Base-by-base conservation (phyloP, 306 rosid genomes). In the Datisca glomerata region DNA sequence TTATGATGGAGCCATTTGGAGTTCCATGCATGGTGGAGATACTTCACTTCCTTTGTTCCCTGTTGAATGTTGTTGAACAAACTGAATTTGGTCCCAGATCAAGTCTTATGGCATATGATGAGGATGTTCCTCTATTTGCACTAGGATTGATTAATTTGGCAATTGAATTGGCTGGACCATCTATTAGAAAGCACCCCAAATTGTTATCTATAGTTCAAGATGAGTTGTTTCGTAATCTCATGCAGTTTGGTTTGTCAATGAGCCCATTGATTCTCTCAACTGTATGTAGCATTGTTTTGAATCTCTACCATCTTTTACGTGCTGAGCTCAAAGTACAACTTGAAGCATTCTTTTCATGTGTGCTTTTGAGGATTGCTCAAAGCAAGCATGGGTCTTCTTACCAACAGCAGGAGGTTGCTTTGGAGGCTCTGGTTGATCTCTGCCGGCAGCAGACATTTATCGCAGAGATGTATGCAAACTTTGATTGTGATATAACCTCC, bases 11-110 rank as follows among this genome's bases (percentile, higher is more conserved):
- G 61, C 95, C 93, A 12, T 85, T 72, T 22, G 95, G 95, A 45
- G 87, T 80, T 48, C 85, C 96, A 37, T 85, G 96, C 77, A 85
- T 85, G 96, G 85, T 85, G 73, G 93, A 85, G 69, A 77, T 76
- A 64, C 80, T 85, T 69, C 74, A 72, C 64, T 80, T 76, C 56
- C 69, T 85, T 21, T 85, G 96, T 47, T 76, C 87, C 54, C 59
- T 77, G 72, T 68, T 80, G 59, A 77, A 76, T 69, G 67, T 70
- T 70, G 68, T 67, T 20, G 85, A 85, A 75, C 56, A 71, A 56
- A 58, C 51, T 34, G 93, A 68, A 50, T 51, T 64, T 52, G 87
- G 67, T 50, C 56, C 85, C 27, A 73, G 76, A 64, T 69, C 93
- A 56, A 80, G 66, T 60, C 66, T 93, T 9, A 38, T 71, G 43